Conservation (phyloP, 345 rosid genomes). For the Eucalyptus erythrocorys region DNA sequence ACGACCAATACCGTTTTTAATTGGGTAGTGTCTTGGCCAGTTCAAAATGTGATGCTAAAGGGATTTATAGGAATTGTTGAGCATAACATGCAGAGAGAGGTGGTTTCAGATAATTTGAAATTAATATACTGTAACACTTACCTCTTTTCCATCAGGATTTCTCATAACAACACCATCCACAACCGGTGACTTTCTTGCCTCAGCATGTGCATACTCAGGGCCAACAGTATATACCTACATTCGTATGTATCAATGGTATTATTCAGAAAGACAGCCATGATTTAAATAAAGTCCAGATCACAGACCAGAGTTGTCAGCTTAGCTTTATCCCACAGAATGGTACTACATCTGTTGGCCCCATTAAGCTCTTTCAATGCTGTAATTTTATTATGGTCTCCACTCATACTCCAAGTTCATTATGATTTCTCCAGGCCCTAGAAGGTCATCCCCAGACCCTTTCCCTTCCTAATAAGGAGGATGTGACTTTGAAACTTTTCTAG, state of each 20-base stretch:
- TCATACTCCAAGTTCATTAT: background rate
- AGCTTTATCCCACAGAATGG: background rate
- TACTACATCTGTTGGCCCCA: background rate
- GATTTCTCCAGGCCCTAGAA: background rate
- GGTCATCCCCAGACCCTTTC: background rate
- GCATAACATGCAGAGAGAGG: background rate
- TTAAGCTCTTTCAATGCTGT: background rate
- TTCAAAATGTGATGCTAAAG: background rate
- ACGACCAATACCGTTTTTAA: background rate
- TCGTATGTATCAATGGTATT: background rate
- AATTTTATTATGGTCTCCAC: background rate
- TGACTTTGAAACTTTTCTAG: background rate
- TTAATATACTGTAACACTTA: conserved; percentile 13
- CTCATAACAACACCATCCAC: conserved; percentile 99
- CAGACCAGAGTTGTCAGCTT: background rate
- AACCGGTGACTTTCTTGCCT: conserved; percentile 99
- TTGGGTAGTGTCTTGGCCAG: background rate
- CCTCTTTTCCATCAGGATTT: conserved; percentile 97
- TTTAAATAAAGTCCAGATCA: background rate
- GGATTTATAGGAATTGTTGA: background rate
- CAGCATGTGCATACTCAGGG: conserved; percentile 98
- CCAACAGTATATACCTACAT: conserved; percentile 96
- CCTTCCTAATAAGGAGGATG: background rate
- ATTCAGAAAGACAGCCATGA: background rate
- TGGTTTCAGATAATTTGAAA: background rate